Conservation (phyloP, 1,139 yeast genomes). For the Yamadazyma dendronema region DNA sequence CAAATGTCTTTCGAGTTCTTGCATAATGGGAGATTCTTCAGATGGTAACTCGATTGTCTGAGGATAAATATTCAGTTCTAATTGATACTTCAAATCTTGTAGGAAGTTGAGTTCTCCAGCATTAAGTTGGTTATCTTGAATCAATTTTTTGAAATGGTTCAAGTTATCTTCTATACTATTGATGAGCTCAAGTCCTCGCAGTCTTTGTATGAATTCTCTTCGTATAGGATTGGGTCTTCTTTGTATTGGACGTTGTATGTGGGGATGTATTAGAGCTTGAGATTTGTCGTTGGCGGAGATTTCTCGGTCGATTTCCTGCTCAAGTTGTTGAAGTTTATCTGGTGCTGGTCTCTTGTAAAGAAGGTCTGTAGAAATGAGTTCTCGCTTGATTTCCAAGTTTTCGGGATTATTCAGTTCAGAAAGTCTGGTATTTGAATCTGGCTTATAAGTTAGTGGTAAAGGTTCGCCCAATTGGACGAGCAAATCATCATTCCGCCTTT, state of each 20-base stretch:
- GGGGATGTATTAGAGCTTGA: slow-evolving; percentile 3
- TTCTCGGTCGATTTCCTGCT: slow-evolving; percentile 7
- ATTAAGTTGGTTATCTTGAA: slow-evolving; percentile 7
- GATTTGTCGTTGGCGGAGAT: background rate
- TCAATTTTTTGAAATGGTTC: slow-evolving; percentile 9
- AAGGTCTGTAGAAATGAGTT: slow-evolving; percentile 5
- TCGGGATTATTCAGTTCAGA: background rate
- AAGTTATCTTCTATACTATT: slow-evolving; percentile 11
- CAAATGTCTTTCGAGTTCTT: slow-evolving; percentile 11
- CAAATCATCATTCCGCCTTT: slow-evolving; percentile 12
- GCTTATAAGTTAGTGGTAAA: slow-evolving; percentile 33
- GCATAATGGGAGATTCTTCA: slow-evolving; percentile 8
- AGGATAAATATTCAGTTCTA: slow-evolving; percentile 6
- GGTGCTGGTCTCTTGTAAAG: slow-evolving; percentile 8
- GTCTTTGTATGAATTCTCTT: slow-evolving; percentile 10
- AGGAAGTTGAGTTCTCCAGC: slow-evolving; percentile 8
- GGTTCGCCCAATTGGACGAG: slow-evolving; percentile 31
- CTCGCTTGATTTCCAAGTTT: slow-evolving; percentile 1
- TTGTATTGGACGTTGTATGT: background rate
- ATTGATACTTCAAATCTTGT: slow-evolving; percentile 9
- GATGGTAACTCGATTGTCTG: slow-evolving; percentile 1
- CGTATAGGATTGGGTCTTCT: slow-evolving; percentile 15
- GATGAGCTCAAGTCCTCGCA: slow-evolving; percentile 9
- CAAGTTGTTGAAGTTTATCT: slow-evolving; percentile 7
- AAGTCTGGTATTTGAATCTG: background rate